Evolutionary conservation across 257 asterid species (phyloP).

Genomic region (Solanum etuberosum): DNA sequence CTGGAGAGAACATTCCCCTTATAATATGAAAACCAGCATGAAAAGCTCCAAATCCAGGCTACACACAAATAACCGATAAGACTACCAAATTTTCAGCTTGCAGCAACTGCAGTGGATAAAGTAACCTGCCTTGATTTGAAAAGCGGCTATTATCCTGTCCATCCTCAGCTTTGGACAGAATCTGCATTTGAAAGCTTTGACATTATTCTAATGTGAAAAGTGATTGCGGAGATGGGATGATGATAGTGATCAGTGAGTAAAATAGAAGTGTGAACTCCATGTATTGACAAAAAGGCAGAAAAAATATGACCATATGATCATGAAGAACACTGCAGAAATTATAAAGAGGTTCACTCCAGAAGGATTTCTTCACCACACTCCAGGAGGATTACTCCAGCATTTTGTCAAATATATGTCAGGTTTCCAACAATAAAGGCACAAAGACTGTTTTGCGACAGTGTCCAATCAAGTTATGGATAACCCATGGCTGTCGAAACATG

Average conservation of each 20-base stretch:
- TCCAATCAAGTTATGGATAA: neutral
- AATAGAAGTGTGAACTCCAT: neutral
- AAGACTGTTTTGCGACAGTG: neutral
- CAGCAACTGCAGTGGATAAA: neutral
- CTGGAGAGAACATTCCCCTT: neutral
- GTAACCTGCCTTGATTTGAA: conserved; percentile 1
- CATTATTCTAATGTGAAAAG: neutral
- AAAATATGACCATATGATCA: neutral
- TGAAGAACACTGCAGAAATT: neutral
- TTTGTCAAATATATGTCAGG: neutral
- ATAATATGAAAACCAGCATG: neutral
- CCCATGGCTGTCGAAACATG: neutral
- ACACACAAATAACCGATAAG: neutral
- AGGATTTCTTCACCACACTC: neutral
- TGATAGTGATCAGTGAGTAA: neutral
- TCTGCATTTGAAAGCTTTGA: neutral
- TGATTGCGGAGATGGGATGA: neutral
- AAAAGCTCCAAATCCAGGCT: neutral
- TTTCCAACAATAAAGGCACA: neutral
- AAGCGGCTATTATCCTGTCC: neutral
- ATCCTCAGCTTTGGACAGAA: neutral
- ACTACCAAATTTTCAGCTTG: neutral
- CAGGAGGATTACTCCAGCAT: neutral
- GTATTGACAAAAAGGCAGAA: neutral
- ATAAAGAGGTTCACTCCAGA: neutral